These are phyloP conservation scores for Hyaloscypha variabilis DNA, from an alignment of 495 filamentous ascomycete genomes.

Conservation along the genomic window DNA sequence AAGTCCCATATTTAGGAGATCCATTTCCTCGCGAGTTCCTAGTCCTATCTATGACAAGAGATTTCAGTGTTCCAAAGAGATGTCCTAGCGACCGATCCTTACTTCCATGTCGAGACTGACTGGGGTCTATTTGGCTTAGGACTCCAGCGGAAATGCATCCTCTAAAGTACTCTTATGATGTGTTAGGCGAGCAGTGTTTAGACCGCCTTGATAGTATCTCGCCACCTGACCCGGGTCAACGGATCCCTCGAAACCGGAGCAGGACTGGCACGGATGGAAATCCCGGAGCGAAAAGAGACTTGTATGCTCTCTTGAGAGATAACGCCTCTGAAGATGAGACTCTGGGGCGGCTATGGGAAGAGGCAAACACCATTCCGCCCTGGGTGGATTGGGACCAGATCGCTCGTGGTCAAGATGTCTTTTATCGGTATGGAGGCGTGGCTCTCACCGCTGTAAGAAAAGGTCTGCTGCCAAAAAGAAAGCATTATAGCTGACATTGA, in stretches of 20 bases:
- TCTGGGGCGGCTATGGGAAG: slow-evolving; percentile 62
- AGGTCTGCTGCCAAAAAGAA: neutral
- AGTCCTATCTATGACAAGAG: no score
- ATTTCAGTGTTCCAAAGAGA: no score
- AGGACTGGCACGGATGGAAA: slow-evolving; percentile 9
- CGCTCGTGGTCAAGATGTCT: slow-evolving; percentile 66
- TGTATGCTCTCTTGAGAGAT: slow-evolving; percentile 62
- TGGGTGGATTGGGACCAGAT: slow-evolving; percentile 89
- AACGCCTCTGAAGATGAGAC: slow-evolving; percentile 59
- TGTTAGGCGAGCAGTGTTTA: slow-evolving; percentile 66
- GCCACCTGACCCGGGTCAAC: slow-evolving; percentile 33
- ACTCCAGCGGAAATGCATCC: slow-evolving; percentile 62
- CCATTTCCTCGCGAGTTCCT: no score
- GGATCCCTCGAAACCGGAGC: slow-evolving; percentile 23
- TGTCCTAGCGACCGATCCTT: no score
- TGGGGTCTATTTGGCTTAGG: no score
- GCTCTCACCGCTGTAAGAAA: slow-evolving; percentile 51
- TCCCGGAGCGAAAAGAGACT: slow-evolving; percentile 45
- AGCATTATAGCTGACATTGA: neutral
- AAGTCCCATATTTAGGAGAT: no score
- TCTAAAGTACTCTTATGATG: slow-evolving; percentile 67
- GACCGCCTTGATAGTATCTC: slow-evolving; percentile 60
- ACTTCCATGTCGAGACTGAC: no score
- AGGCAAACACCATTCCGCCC: slow-evolving; percentile 69
- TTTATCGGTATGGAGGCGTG: slow-evolving; percentile 73